Conservation (phyloP, 1,284 basidiomycete species). For the Ustanciosporium gigantosporum region DNA sequence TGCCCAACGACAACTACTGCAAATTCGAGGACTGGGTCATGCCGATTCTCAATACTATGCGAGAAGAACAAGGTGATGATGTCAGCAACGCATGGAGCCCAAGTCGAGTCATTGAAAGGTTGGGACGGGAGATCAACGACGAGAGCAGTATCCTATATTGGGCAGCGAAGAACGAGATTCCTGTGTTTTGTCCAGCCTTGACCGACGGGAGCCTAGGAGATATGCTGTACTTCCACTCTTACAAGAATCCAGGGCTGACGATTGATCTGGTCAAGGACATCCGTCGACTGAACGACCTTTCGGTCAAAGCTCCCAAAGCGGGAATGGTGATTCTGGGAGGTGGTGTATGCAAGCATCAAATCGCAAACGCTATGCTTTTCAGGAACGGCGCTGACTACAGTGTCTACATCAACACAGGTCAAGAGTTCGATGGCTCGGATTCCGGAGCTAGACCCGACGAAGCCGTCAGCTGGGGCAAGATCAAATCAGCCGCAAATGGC, state of each 20-base stretch:
- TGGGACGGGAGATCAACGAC: slow-evolving; percentile 95
- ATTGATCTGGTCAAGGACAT: slow-evolving; percentile 96
- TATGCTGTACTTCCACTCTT: slow-evolving; percentile 98
- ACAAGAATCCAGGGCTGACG: slow-evolving; percentile 74
- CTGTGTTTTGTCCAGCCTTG: slow-evolving; percentile 96
- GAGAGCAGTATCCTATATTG: slow-evolving; percentile 94
- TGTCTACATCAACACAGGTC: slow-evolving; percentile 97
- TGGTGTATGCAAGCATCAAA: slow-evolving; percentile 98
- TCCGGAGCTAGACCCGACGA: slow-evolving; percentile 96
- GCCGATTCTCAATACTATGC: slow-evolving; percentile 89
- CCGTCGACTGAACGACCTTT: slow-evolving; percentile 84
- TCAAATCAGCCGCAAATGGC: slow-evolving; percentile 70
- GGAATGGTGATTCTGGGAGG: slow-evolving; percentile 98
- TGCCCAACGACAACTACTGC: slow-evolving; percentile 99
- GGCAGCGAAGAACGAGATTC: slow-evolving; percentile 94
- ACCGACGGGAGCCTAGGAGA: slow-evolving; percentile 98
- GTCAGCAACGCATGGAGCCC: slow-evolving; percentile 74
- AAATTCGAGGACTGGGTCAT: slow-evolving; percentile 98
- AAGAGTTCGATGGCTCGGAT: slow-evolving; percentile 98
- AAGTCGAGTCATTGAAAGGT: slow-evolving; percentile 84
- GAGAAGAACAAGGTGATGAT: slow-evolving; percentile 82
- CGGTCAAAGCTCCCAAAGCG: slow-evolving; percentile 84
- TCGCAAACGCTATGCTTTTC: slow-evolving; percentile 98
- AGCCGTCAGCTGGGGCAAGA: slow-evolving; percentile 99
- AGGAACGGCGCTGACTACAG: slow-evolving; percentile 97